phyloP scores from a whole-genome alignment of 1,139 yeast species.

The Debaryomyces psychrophilus region DNA sequence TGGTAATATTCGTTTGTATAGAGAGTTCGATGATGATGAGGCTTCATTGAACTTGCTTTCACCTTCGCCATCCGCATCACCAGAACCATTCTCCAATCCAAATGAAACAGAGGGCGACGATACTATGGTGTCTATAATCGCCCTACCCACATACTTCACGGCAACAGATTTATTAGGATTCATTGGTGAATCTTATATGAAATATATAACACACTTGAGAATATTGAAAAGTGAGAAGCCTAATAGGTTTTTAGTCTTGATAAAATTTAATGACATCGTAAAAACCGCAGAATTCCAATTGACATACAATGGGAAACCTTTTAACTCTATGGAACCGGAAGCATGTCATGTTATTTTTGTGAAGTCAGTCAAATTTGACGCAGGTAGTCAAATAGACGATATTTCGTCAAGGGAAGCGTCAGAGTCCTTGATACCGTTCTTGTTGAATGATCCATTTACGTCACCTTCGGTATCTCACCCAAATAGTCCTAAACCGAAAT shows the following conservation, averaged over 20 bases:
- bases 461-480: constrained; percentile 15
- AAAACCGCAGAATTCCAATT: constrained; percentile 66
- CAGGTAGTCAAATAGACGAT: constrained; percentile 13
- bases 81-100: not conserved
- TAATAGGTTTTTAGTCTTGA: constrained; percentile 73
- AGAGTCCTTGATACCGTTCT: constrained; percentile 58
- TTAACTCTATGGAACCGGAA: constrained; percentile 90
- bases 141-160: constrained; percentile 86
- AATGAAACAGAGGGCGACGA: constrained; percentile 47
- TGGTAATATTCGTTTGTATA: constrained; percentile 72
- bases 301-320: constrained; percentile 70
- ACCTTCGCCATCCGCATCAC: not conserved
- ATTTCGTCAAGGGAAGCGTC: constrained; percentile 18
- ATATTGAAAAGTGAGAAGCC: constrained; percentile 68
- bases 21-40: constrained; percentile 45
- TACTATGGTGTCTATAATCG: constrained; percentile 74
- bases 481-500: constrained; percentile 5
- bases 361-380: constrained; percentile 54
- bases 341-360: constrained; percentile 77
- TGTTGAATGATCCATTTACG: constrained; percentile 76
- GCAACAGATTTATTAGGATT: constrained; percentile 83
- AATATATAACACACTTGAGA: constrained; percentile 71
- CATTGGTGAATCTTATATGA: constrained; percentile 63
- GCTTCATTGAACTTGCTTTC: constrained; percentile 10
- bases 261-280: constrained; percentile 65